Percentiles rank a stretch among this genome's conserved stretches.
These are phyloP conservation scores for Solanum medicagineum DNA, from an alignment of 257 asterid species.

Conservation along the genomic window DNA sequence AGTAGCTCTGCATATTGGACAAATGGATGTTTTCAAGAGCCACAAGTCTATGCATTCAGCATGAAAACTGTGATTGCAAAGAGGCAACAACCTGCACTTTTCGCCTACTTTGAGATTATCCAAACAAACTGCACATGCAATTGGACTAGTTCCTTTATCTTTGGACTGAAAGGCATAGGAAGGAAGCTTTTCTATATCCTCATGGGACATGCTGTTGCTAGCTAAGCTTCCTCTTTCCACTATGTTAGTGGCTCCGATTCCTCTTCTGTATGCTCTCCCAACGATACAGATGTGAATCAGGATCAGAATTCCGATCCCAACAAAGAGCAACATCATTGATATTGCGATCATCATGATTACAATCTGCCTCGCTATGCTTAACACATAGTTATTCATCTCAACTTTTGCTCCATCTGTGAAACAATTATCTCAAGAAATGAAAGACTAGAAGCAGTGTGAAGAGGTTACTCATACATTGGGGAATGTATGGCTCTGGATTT, in stretches of 20 bases:
- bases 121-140: constrained; percentile 55
- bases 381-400: constrained; percentile 10
- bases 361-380: constrained; percentile 17
- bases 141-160: constrained; percentile 17
- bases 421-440: neutral
- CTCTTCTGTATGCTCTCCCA: constrained; percentile 39
- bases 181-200: constrained; percentile 71
- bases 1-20: constrained; percentile 55
- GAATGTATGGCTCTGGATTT: neutral
- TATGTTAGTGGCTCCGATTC: neutral
- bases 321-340: constrained; percentile 32
- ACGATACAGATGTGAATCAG: constrained; percentile 57
- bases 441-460: neutral
- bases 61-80: constrained; percentile 45
- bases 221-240: constrained; percentile 38
- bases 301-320: constrained; percentile 41
- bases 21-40: constrained; percentile 43
- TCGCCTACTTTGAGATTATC: constrained; percentile 43
- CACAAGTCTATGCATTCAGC: constrained; percentile 53
- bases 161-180: constrained; percentile 39
- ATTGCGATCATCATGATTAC: constrained; percentile 37
- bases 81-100: constrained; percentile 46
- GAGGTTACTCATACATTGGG: neutral
- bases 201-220: constrained; percentile 63
- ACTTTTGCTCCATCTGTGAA: neutral